Base-by-base conservation (phyloP, 768 basidiomycete species). In the Melanogaster broomeanus region DNA sequence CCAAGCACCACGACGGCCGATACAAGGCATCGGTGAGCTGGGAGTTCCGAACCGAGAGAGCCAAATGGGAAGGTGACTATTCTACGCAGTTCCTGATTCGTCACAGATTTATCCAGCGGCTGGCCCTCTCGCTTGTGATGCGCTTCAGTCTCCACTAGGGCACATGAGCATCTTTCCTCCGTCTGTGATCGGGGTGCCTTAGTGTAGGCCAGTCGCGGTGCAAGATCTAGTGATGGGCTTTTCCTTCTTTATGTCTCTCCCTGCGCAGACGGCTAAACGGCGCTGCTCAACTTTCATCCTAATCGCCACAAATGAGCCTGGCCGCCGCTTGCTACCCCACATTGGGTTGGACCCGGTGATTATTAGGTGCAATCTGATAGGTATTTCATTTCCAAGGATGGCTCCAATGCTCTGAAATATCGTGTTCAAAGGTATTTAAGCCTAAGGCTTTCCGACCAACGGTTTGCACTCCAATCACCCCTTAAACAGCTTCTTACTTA, bases 361-460 rank as follows among this genome's bases (percentile, higher is more conserved):
- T 21, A 28, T 3, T 8, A 27, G n/a, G 34, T 28, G 15, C 37
- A 28, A 22, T n/a, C n/a, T n/a, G n/a, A 9, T 25, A 12, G 22
- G 16, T 15, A 28, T 21, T 6, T 24, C 8, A 9, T 21, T 16
- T n/a, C 24, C 24, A 16, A 15, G 6, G 40, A 12, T 41, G 24
- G 24, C 40, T 25, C 22, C 3, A 11, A 9, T 15, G 9, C 38
- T 39, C 21, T 5, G 38, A 39, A 15, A 22, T 22, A 7, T 21
- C 24, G 15, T 16, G 35, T 28, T 21, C 8, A 33, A 15, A 10
- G 18, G 35, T 54, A 54, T 34, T 54, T 51, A 54, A 45, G 25
- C 18, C 27, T 19, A 42, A 37, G n/a, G 18, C 31, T 37, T 37
- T 37, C 7, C 2, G 18, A 11, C 1, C 35, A 37, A 16, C 12